A percentile compares a stretch with the other conserved stretches of the same genome.
These are phyloP conservation scores for Haberlea rhodopensis DNA, from an alignment of 257 asterid species.

Conservation along the genomic window DNA sequence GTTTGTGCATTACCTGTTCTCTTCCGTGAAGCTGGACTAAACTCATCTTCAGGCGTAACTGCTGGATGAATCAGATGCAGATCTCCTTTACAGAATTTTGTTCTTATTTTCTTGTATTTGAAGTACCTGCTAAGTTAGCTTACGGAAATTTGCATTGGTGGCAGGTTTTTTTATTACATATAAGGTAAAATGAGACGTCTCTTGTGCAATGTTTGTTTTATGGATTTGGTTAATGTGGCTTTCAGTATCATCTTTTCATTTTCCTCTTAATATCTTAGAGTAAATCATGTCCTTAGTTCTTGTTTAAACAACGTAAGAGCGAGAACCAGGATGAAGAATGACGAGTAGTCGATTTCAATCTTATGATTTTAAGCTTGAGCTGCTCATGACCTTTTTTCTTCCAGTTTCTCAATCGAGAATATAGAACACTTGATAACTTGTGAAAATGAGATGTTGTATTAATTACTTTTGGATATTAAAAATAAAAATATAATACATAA, in stretches of 20 bases:
- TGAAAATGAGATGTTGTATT: no score
- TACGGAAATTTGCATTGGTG: background rate
- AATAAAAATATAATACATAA: no score
- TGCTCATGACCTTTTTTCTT: no score
- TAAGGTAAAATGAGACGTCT: background rate
- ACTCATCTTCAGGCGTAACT: constrained; percentile 4
- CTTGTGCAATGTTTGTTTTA: background rate
- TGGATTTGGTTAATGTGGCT: background rate
- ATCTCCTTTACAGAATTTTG: constrained; percentile 12
- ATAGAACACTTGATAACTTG: no score
- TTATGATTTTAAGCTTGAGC: no score
- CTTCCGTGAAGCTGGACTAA: constrained; percentile 82
- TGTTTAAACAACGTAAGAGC: no score
- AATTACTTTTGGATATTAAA: no score
- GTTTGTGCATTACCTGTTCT: constrained; percentile 85
- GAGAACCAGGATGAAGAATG: no score
- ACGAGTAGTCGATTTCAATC: no score
- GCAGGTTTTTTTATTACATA: background rate
- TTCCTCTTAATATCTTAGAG: background rate
- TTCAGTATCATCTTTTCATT: background rate
- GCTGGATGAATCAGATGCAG: constrained; percentile 21
- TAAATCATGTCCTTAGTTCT: background rate
- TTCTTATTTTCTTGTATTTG: constrained; percentile 29
- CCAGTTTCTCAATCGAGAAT: no score
- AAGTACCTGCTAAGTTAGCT: constrained; percentile 12